These are phyloP conservation scores for Gossypium herbaceum DNA, from an alignment of 345 rosid species.

Conservation along the genomic window DNA sequence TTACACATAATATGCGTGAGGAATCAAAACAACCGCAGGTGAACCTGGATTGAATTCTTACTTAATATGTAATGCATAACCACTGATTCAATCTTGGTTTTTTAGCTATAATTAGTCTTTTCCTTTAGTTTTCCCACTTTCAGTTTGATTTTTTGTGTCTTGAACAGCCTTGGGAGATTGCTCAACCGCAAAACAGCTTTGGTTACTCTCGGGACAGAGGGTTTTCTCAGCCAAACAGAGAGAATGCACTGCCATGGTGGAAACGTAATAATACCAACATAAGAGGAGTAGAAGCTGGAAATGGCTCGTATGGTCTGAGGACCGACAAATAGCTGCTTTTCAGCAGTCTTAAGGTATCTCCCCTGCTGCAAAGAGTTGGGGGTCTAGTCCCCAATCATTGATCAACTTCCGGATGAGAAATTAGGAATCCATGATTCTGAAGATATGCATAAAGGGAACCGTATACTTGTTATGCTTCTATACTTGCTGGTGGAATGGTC, in stretches of 20 bases:
- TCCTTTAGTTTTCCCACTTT: background rate
- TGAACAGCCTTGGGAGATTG: constrained; percentile 25
- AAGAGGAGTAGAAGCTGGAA: background rate
- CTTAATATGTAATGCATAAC: background rate
- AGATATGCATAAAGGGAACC: background rate
- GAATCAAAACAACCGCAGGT: background rate
- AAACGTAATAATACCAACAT: background rate
- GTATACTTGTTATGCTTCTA: too few relatives aligned
- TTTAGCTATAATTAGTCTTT: background rate
- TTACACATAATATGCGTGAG: background rate
- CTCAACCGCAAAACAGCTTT: background rate
- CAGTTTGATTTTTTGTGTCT: background rate
- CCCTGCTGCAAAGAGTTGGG: background rate
- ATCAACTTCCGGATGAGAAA: background rate
- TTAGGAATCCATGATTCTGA: background rate
- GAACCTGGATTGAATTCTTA: background rate
- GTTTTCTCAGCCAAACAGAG: constrained; percentile 9
- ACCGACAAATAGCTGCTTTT: background rate
- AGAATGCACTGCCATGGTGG: constrained; percentile 15
- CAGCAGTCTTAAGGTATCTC: background rate
- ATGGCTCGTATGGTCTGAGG: background rate
- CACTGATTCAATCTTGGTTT: background rate
- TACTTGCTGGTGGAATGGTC: background rate
- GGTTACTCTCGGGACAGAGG: background rate
- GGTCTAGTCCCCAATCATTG: background rate